Percentiles rank a stretch among this genome's conserved stretches.
phyloP scores from a whole-genome alignment of 106 monocot species.

The Dioscorea zingiberensis region DNA sequence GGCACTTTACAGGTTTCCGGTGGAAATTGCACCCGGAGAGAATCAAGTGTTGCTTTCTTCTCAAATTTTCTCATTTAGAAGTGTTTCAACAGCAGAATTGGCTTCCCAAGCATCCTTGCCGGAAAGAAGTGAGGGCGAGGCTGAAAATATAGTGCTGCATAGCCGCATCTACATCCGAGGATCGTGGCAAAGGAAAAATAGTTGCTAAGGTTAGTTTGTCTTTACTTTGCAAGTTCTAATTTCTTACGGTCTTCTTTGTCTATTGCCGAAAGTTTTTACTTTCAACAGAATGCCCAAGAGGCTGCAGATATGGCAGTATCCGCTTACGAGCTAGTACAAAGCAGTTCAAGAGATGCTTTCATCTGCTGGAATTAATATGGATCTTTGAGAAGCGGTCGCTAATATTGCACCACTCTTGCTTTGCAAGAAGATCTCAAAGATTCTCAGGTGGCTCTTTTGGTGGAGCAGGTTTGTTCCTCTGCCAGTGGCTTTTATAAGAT shows the following conservation, averaged over 20 bases:
- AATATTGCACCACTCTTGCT: slow-evolving; percentile 55
- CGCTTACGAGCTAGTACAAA: slow-evolving; percentile 69
- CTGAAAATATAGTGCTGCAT: slow-evolving; percentile 12
- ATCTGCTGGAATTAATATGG: slow-evolving; percentile 71
- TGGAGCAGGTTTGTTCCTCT: slow-evolving; percentile 74
- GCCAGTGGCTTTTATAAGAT: neutral
- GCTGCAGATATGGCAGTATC: slow-evolving; percentile 64
- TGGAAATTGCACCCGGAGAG: slow-evolving; percentile 63
- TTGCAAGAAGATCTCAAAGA: slow-evolving; percentile 89
- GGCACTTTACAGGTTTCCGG: slow-evolving; percentile 68
- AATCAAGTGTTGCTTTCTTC: slow-evolving; percentile 69
- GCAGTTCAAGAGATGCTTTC: slow-evolving; percentile 95
- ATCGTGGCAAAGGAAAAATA: neutral
- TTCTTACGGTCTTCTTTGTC: neutral
- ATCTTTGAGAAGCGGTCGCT: slow-evolving; percentile 76
- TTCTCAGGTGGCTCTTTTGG: slow-evolving; percentile 76
- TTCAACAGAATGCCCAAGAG: slow-evolving; percentile 29
- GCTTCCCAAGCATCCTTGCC: slow-evolving; percentile 17
- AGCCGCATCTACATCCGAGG: slow-evolving; percentile 10
- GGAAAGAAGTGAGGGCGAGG: slow-evolving; percentile 12
- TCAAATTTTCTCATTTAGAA: slow-evolving; percentile 88
- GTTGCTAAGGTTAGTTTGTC: neutral
- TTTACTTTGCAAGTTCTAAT: too few relatives aligned
- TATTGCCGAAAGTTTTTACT: neutral
- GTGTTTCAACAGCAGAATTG: slow-evolving; percentile 56